Evolutionary conservation across 257 asterid genomes (phyloP).

Genomic region (Voacanga thouarsii): DNA sequence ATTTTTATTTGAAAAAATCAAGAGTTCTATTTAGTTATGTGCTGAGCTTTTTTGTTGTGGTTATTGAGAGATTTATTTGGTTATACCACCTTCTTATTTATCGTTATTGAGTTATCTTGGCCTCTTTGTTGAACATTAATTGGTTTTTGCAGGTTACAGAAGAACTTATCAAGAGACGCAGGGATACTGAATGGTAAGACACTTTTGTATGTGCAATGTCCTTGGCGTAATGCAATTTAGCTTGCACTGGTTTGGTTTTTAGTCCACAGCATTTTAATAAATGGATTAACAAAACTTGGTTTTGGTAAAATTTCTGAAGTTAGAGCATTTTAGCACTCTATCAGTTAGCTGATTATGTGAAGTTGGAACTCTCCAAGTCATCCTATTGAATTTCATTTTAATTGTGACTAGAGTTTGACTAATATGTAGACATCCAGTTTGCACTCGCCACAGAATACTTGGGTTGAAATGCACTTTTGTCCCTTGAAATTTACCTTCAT

Average conservation of each 20-base stretch:
- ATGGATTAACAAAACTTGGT: background rate
- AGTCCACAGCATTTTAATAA: background rate
- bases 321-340: background rate
- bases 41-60: constrained; percentile 3
- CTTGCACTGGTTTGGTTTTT: background rate
- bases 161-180: constrained; percentile 68
- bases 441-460: background rate
- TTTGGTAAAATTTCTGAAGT: background rate
- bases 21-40: background rate
- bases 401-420: background rate
- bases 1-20: background rate
- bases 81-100: no score
- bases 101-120: background rate
- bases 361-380: background rate
- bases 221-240: background rate
- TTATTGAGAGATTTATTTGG: background rate
- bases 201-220: background rate
- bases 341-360: background rate
- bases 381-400: background rate
- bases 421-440: background rate
- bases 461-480: background rate
- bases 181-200: constrained; percentile 58
- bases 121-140: background rate
- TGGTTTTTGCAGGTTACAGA: constrained; percentile 53
- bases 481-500: no score